Conservation (phyloP, 2,329 filamentous ascomycete genomes). For the Ustulina deusta region DNA sequence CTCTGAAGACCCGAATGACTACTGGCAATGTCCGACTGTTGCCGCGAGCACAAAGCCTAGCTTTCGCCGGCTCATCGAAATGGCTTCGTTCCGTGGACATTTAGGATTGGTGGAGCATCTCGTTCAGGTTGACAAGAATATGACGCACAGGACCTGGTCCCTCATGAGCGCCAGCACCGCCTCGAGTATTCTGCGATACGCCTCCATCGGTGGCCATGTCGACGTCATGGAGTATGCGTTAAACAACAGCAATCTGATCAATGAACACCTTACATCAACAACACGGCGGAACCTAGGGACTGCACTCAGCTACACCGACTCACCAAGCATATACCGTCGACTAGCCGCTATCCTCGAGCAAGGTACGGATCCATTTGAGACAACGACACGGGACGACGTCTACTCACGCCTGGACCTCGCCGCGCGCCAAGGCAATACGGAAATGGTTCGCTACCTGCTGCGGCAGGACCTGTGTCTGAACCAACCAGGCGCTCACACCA, state of each 20-base stretch:
- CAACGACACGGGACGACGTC: conserved; percentile 29
- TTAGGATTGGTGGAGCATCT: conserved; percentile 38
- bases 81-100: conserved; percentile 39
- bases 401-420: conserved; percentile 36
- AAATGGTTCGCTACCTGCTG: conserved; percentile 36
- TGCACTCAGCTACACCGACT: conserved; percentile 33
- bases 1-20: conserved; percentile 39
- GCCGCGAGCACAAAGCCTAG: conserved; percentile 39
- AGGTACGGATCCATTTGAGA: conserved; percentile 33
- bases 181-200: conserved; percentile 37
- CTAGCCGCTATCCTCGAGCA: conserved; percentile 26
- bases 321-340: conserved; percentile 21
- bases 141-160: conserved; percentile 30
- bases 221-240: conserved; percentile 38
- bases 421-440: conserved; percentile 36
- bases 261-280: conserved; percentile 31
- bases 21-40: conserved; percentile 40
- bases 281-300: conserved; percentile 35
- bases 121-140: conserved; percentile 34
- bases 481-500: conserved; percentile 29
- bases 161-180: conserved; percentile 37
- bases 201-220: conserved; percentile 30
- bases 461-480: conserved; percentile 37
- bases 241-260: conserved; percentile 34
- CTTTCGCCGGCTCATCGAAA: conserved; percentile 39